Evolutionary conservation across 805 yeast genomes (phyloP).

Genomic region (Clavispora fructus): DNA sequence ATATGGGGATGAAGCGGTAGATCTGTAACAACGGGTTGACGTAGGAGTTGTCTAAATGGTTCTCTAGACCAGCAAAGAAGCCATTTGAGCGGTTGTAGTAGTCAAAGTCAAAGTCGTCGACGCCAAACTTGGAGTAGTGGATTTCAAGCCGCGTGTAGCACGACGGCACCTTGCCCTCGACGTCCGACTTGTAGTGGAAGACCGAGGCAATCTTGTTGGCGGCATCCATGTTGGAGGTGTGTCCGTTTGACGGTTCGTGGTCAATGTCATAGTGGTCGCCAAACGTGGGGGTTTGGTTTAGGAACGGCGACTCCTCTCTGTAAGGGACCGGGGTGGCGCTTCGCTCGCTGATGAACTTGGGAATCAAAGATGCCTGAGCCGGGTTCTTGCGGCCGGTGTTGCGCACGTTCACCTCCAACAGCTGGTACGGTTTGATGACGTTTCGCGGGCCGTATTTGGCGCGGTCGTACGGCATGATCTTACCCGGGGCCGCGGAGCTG

Average conservation of each 20-base stretch:
- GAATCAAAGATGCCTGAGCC: conserved; percentile 20
- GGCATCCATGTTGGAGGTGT: conserved; percentile 3
- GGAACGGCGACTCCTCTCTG: conserved; percentile 8
- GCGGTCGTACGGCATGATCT: conserved; percentile 42
- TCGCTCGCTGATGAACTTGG: conserved; percentile 59
- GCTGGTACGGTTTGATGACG: conserved; percentile 36
- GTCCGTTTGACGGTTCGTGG: conserved; percentile 7
- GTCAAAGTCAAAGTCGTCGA: conserved; percentile 87
- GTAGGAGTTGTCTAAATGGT: conserved; percentile 73
- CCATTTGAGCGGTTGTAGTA: conserved; percentile 68
- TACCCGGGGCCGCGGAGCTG: not conserved
- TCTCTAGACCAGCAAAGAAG: conserved; percentile 72
- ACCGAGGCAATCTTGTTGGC: conserved; percentile 8
- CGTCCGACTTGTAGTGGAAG: conserved; percentile 16
- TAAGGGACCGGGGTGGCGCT: conserved; percentile 9
- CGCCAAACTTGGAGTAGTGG: conserved; percentile 83
- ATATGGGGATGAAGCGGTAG: conserved; percentile 67
- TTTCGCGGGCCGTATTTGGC: conserved; percentile 56
- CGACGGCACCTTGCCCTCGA: conserved; percentile 47
- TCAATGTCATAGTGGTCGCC: conserved; percentile 8
- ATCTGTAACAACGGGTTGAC: conserved; percentile 72
- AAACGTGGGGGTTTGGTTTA: conserved; percentile 5
- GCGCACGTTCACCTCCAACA: conserved; percentile 19
- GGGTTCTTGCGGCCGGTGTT: conserved; percentile 10
- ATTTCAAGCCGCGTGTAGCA: conserved; percentile 73